phyloP scores from a whole-genome alignment of 2,329 filamentous ascomycete genomes.

The Diplodia scrobiculata region DNA sequence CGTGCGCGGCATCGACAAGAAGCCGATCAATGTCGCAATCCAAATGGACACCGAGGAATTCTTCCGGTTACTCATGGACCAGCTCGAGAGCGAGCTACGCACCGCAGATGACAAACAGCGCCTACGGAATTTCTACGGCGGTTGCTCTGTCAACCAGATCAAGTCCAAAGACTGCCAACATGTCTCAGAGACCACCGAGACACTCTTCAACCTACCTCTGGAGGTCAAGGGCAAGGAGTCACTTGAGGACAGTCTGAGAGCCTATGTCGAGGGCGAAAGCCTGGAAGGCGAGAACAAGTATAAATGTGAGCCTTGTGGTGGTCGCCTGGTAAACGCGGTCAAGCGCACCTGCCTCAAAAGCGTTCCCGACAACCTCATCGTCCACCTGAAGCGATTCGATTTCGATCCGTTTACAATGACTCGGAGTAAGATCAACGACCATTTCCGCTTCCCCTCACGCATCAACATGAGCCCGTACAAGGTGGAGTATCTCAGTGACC shows the following conservation, averaged over 20 bases:
- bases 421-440: constrained; percentile 91
- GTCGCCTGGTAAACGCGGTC: constrained; percentile 82
- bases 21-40: constrained; percentile 77
- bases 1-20: constrained; percentile 80
- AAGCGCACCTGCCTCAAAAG: constrained; percentile 91
- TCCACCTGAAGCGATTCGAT: constrained; percentile 87
- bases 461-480: constrained; percentile 92
- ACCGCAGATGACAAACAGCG: constrained; percentile 67
- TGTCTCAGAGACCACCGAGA: constrained; percentile 85
- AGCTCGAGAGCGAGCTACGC: constrained; percentile 80
- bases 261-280: constrained; percentile 94
- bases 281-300: constrained; percentile 99
- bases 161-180: constrained; percentile 93
- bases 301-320: constrained; percentile 87
- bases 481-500: constrained; percentile 75
- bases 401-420: constrained; percentile 76
- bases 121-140: constrained; percentile 85
- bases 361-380: constrained; percentile 89
- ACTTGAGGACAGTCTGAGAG: constrained; percentile 82
- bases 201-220: constrained; percentile 92
- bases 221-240: constrained; percentile 90
- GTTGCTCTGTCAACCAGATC: constrained; percentile 89
- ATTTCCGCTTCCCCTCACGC: constrained; percentile 80
- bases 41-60: constrained; percentile 99
- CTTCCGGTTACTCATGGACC: constrained; percentile 89